Evolutionary conservation across 2,329 filamentous ascomycete species (phyloP).

Genomic region (Sarocladiaceae sp.): DNA sequence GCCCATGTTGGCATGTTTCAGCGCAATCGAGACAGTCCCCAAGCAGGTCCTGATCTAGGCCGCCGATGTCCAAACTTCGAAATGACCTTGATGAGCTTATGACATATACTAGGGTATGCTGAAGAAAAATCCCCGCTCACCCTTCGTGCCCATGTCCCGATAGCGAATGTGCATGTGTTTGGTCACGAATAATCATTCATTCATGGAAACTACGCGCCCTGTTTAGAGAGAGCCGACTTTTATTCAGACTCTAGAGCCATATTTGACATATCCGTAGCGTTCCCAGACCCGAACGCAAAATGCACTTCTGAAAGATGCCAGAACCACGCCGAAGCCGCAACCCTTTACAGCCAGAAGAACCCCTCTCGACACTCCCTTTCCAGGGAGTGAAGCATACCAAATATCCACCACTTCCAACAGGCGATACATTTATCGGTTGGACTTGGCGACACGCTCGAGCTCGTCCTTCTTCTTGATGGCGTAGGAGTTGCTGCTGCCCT

Average conservation of each 20-base stretch:
- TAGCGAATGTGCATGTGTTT: background rate
- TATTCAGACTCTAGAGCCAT: conserved; percentile 40
- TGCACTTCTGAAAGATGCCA: conserved; percentile 43
- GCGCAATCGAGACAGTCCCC: conserved; percentile 35
- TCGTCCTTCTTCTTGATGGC: conserved; percentile 99
- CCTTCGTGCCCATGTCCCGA: background rate
- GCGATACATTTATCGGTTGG: conserved; percentile 84
- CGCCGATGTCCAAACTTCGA: background rate
- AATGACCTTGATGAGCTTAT: background rate
- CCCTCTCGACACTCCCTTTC: conserved; percentile 6
- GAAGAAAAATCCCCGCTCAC: background rate
- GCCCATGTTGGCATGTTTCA: conserved; percentile 79
- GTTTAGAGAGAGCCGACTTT: conserved; percentile 34
- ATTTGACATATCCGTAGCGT: conserved; percentile 39
- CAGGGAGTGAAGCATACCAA: conserved; percentile 4
- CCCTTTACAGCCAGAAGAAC: conserved; percentile 13
- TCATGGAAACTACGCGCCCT: conserved; percentile 17
- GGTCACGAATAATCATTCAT: conserved; percentile 22
- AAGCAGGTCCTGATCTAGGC: conserved; percentile 20
- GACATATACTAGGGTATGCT: background rate
- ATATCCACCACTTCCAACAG: conserved; percentile 12
- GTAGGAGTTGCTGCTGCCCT: conserved; percentile 99
- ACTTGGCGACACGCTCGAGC: conserved; percentile 99
- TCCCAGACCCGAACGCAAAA: conserved; percentile 42
- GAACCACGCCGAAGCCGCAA: conserved; percentile 37